Percentiles rank a stretch among this genome's conserved stretches.
phyloP scores from a whole-genome alignment of 306 rosid genomes.

The Quillaja saponaria region DNA sequence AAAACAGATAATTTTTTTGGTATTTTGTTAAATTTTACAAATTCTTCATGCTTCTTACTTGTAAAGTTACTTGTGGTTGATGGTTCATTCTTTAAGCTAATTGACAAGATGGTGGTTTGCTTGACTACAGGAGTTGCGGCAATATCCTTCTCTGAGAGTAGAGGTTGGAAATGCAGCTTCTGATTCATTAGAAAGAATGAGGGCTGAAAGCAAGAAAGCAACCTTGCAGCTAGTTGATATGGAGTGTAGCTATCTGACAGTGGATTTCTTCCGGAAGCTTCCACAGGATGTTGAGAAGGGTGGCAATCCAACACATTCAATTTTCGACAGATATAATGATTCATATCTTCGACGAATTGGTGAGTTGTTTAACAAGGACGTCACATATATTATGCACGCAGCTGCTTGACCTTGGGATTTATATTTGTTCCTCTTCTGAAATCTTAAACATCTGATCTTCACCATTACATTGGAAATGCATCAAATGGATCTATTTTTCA shows the following conservation, averaged over 20 bases:
- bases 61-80: background rate
- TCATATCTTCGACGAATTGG: constrained; percentile 89
- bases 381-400: background rate
- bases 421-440: background rate
- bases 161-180: constrained; percentile 83
- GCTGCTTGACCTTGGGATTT: background rate
- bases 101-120: constrained; percentile 1
- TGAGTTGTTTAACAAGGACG: constrained; percentile 8
- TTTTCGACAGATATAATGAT: constrained; percentile 90
- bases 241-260: constrained; percentile 90
- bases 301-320: constrained; percentile 94
- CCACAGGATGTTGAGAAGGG: constrained; percentile 98
- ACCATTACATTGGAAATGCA: background rate
- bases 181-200: constrained; percentile 82
- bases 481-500: background rate
- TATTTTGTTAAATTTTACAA: too few species aligned
- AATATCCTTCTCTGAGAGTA: constrained; percentile 86
- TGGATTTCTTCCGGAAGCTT: constrained; percentile 89
- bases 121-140: constrained; percentile 73
- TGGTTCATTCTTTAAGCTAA: constrained; percentile 12
- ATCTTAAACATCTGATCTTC: background rate
- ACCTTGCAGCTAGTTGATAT: constrained; percentile 83
- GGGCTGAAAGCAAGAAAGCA: constrained; percentile 86
- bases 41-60: background rate
- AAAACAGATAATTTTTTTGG: too few species aligned